Conservation (phyloP, 805 yeast species). For the Lipomyces mesembrius region DNA sequence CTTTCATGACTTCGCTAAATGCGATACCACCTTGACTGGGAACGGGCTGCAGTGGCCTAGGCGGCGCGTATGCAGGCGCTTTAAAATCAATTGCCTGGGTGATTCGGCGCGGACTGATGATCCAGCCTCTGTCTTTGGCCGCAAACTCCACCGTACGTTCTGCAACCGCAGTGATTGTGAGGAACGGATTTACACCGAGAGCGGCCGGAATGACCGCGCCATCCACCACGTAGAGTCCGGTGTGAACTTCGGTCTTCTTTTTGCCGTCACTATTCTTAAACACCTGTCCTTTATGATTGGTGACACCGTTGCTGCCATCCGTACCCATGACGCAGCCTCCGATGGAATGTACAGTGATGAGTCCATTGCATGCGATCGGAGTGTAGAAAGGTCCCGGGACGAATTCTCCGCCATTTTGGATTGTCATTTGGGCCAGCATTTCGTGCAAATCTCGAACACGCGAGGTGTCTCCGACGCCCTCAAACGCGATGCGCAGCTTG, state of each 20-base stretch:
- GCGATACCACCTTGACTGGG: background rate
- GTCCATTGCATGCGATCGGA: background rate
- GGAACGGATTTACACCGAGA: background rate
- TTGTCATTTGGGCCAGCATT: background rate
- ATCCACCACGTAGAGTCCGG: background rate
- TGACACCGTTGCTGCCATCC: background rate
- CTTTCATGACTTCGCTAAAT: constrained; percentile 2
- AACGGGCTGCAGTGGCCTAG: background rate
- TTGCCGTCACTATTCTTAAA: background rate
- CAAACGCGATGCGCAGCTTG: background rate
- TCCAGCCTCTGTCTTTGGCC: background rate
- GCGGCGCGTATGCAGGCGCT: background rate
- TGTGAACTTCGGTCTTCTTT: background rate
- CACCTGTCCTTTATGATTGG: background rate
- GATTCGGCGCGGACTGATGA: background rate
- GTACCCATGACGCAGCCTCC: background rate
- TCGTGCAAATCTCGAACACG: background rate
- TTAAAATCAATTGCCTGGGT: background rate
- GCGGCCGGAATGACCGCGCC: background rate
- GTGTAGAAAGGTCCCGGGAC: constrained; percentile 1
- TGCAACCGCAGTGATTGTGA: background rate
- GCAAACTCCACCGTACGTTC: background rate
- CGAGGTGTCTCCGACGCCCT: background rate
- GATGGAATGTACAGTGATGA: background rate
- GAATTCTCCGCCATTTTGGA: background rate